Conservation (phyloP, 2,329 filamentous ascomycete species). For the Lachnellula arida region DNA sequence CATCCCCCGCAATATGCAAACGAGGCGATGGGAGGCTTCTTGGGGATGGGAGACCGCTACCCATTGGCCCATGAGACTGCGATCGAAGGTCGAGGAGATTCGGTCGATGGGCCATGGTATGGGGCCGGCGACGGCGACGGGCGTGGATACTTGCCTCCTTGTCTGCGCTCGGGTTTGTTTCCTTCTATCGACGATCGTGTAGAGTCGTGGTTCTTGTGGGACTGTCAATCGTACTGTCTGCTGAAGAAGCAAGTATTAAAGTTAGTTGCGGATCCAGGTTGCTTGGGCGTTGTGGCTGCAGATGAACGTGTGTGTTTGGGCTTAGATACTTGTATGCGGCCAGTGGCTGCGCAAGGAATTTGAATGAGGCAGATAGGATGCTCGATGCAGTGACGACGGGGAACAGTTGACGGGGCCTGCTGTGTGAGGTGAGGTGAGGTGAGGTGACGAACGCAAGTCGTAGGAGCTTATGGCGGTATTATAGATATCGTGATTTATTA, state of each 20-base stretch:
- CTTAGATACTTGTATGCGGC: no score
- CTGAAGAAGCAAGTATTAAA: constrained; percentile 1
- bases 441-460: no score
- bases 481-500: not conserved
- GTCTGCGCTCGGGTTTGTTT: not conserved
- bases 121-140: constrained; percentile 1
- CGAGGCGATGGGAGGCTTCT: constrained; percentile 54
- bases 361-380: no score
- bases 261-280: constrained; percentile 5
- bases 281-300: constrained; percentile 13
- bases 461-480: no score
- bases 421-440: not conserved
- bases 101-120: constrained; percentile 29
- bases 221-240: not conserved
- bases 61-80: constrained; percentile 26
- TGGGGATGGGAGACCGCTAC: constrained; percentile 21
- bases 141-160: not conserved
- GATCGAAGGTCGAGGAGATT: constrained; percentile 30
- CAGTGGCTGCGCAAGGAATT: no score
- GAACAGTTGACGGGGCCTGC: not conserved
- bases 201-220: not conserved
- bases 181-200: constrained; percentile 1
- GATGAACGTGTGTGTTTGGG: not conserved
- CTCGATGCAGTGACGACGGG: no score
- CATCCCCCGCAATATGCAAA: constrained; percentile 71